phyloP scores from a whole-genome alignment of 257 asterid species.

The Forsythia suspensa region DNA sequence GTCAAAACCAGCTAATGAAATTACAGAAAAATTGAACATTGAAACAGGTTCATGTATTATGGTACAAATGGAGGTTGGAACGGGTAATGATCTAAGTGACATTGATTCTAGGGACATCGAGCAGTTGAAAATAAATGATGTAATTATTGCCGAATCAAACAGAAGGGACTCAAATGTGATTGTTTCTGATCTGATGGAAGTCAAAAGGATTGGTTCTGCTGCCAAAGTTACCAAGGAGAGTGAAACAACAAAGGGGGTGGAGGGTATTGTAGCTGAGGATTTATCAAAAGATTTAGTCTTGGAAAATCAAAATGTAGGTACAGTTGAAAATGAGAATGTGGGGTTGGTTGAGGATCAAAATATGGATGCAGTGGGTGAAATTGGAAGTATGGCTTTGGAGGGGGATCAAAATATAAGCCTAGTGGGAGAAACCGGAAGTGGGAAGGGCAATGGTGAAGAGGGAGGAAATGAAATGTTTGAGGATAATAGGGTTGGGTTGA shows the following conservation, averaged over 20 bases:
- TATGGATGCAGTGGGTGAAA: slow-evolving; percentile 23
- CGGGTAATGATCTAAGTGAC: slow-evolving; percentile 6
- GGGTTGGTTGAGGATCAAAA: slow-evolving; percentile 12
- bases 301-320: slow-evolving; percentile 18
- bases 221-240: not conserved
- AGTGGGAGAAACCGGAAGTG: slow-evolving; percentile 19
- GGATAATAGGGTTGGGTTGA: slow-evolving; percentile 26
- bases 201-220: slow-evolving; percentile 11
- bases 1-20: slow-evolving; percentile 6
- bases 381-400: slow-evolving; percentile 11
- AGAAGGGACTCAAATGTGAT: slow-evolving; percentile 17
- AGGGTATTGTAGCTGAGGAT: slow-evolving; percentile 12
- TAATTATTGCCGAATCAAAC: slow-evolving; percentile 16
- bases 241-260: slow-evolving; percentile 10
- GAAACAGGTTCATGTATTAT: slow-evolving; percentile 9
- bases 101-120: not conserved
- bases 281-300: slow-evolving; percentile 13
- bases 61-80: slow-evolving; percentile 9
- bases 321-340: slow-evolving; percentile 13
- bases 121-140: slow-evolving; percentile 12
- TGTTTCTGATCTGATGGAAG: slow-evolving; percentile 19
- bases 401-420: slow-evolving; percentile 22
- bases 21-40: slow-evolving; percentile 2
- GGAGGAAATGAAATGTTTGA: slow-evolving; percentile 25
- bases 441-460: slow-evolving; percentile 11